phyloP scores from a whole-genome alignment of 805 yeast species.

The Nakazawaea sp. region DNA sequence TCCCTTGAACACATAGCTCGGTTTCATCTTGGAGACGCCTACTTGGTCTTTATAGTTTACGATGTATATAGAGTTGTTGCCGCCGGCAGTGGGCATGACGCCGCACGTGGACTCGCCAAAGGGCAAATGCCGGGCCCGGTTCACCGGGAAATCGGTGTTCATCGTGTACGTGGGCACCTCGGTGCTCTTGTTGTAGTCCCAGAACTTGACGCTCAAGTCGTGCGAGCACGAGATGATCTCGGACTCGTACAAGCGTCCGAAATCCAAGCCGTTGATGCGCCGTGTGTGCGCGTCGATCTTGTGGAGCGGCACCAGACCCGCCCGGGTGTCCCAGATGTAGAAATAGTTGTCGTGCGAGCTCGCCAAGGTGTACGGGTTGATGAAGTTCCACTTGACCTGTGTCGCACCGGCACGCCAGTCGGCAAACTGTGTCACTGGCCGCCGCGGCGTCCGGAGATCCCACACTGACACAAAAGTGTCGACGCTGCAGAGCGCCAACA shows the following conservation, averaged over 20 bases:
- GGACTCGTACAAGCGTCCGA: conserved; percentile 52
- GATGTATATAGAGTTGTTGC: conserved; percentile 55
- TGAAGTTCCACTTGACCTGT: conserved; percentile 89
- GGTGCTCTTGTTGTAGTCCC: conserved; percentile 52
- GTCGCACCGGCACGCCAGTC: conserved; percentile 95
- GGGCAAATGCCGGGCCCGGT: conserved; percentile 84
- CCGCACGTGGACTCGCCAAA: conserved; percentile 81
- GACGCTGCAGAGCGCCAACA: conserved; percentile 87
- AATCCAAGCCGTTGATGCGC: conserved; percentile 86
- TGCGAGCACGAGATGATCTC: conserved; percentile 78
- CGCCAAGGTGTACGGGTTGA: conserved; percentile 71
- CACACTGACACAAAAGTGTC: conserved; percentile 84
- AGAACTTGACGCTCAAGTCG: conserved; percentile 75
- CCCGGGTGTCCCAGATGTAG: conserved; percentile 83
- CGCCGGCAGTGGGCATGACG: conserved; percentile 87
- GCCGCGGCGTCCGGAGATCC: conserved; percentile 80
- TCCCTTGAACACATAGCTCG: conserved; percentile 63
- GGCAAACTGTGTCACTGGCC: conserved; percentile 74
- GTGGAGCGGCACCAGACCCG: conserved; percentile 69
- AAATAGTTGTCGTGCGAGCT: conserved; percentile 79
- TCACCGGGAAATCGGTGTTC: conserved; percentile 74
- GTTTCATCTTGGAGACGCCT: conserved; percentile 34
- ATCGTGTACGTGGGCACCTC: conserved; percentile 51
- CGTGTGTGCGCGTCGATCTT: conserved; percentile 72
- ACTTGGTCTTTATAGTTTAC: conserved; percentile 36